These are phyloP conservation scores for Leptographium wingfieldii DNA, from an alignment of 2,329 filamentous ascomycete genomes.

Conservation along the genomic window DNA sequence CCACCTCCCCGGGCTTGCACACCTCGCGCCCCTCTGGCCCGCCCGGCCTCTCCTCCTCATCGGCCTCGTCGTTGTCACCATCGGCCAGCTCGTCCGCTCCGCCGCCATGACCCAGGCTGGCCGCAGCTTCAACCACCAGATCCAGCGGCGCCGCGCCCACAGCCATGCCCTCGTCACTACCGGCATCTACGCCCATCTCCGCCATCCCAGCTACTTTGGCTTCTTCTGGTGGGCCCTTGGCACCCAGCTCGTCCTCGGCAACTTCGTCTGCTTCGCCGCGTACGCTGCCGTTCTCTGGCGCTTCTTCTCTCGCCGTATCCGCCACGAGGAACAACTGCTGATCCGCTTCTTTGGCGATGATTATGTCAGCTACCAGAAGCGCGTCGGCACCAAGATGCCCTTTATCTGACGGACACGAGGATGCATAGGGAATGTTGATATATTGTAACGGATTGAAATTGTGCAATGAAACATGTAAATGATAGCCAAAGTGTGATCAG, in stretches of 20 bases:
- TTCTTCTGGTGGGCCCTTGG: conserved; percentile 99
- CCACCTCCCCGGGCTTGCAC: too few relatives aligned
- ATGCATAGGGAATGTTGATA: not conserved
- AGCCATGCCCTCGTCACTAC: conserved; percentile 71
- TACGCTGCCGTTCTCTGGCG: conserved; percentile 70
- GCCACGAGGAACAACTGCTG: conserved; percentile 65
- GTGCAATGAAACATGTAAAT: too few relatives aligned
- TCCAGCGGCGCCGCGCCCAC: conserved; percentile 55
- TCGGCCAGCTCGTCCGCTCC: conserved; percentile 67
- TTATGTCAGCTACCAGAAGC: conserved; percentile 60
- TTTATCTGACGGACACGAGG: conserved; percentile 38
- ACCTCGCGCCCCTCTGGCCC: not conserved
- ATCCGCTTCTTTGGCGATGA: conserved; percentile 73
- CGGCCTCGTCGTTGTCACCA: conserved; percentile 42
- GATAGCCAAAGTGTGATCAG: too few relatives aligned
- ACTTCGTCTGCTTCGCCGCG: conserved; percentile 60
- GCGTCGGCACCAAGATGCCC: conserved; percentile 68
- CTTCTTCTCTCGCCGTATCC: conserved; percentile 69
- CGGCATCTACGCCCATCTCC: conserved; percentile 62
- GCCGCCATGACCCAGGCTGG: conserved; percentile 82
- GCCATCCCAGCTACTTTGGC: conserved; percentile 92
- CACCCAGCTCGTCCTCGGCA: conserved; percentile 82
- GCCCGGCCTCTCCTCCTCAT: conserved; percentile 18
- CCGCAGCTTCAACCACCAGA: conserved; percentile 79
- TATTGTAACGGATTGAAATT: too few relatives aligned